Evolutionary conservation across 108 stramenopile genomes (phyloP), one percentile per base, ranked within the genome.

Genomic region (Skeletonema marinoi): DNA sequence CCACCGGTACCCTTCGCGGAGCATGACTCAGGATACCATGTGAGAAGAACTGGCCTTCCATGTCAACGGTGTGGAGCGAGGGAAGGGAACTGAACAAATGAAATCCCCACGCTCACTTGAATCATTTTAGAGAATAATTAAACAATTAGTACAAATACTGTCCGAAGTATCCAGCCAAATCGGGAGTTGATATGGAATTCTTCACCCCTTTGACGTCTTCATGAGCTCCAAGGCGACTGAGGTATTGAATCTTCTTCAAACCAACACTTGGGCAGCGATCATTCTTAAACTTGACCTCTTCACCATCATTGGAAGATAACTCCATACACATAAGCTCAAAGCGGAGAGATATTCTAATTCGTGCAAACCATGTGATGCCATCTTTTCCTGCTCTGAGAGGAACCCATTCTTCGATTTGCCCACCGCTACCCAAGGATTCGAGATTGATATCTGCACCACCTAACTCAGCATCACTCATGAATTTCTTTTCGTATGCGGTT

Each of bases 321-420:
- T 88, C 88, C 6, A 93, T 63, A 62, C 94, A 93, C 92, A 95
- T 89, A 4, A 95, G 79, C 60, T 95, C 94, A 71, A 93, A 95
- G 31, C 91, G 87, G 2, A 95, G 85, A 16, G 94, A 93, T 32
- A 95, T 66, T 46, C 94, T 75, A 35, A 95, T 84, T 8, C 94
- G 87, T 19, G 92, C 92, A 82, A 95, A 84, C 94, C 94, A 95
- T 50, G 87, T 90, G 12, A 95, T 93, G 19, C 87, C 89, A 77
- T 78, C 81, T 54, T 88, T 91, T 58, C 83, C 87, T 12, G 88
- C 86, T 70, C 87, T 83, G 13, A 95, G 84, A 12, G 94, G 94
- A 41, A 95, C 92, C 94, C 94, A 95, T 71, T 95, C 94, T 74
- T 95, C 94, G 3, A 95, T 75, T 73, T 95, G 94, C 4, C 94